Evolutionary conservation across 2,329 filamentous ascomycete species (phyloP), one percentile per base, ranked within the genome.

Genomic region (Fusarium sp.): DNA sequence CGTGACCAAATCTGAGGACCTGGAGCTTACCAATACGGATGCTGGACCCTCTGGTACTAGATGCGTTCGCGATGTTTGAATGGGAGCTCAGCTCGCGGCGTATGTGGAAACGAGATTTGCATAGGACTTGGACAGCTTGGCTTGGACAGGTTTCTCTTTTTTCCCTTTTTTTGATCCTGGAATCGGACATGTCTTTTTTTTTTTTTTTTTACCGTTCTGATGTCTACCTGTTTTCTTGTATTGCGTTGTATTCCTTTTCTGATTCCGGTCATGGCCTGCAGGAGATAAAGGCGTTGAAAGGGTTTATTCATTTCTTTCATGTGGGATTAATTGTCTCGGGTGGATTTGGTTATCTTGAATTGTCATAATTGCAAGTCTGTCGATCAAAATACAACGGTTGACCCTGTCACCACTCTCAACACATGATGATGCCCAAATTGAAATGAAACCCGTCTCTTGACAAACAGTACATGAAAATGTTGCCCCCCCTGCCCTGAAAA

Each of bases 371-470:
- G 49, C 37, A 63, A 63, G 60, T 57, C 39, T 61, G 49, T 51
- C 27, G 36, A 49, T 45, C 56, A 33, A 14, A 63, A 61, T 64
- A 46, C 37, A 64, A 61, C 33, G 46, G 32, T 48, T 51, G 45
- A 17, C 23, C 33, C 37, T 13, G 10, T 27, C n/a, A 37, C n/a
- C 9, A 51, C 11, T 17, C 45, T 46, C 25, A 27, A 36, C 9
- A n/a, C n/a, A 10, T 50, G 27, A 17, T 3, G 6, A 27, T 31
- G 15, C 14, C 17, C n/a, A 19, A 13, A 9, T 31, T 53, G 19
- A 43, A 32, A 57, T 35, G 14, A 6, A 11, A 5, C 19, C 11
- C 11, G 9, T 15, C 13, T 9, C 17, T 6, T 5, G 6, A 36
- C 11, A 44, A 23, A 38, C 3, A 10, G 29, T 10, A 13, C 6